These are phyloP conservation scores for Puccinia triticina DNA, from an alignment of 1,284 basidiomycete species.

Conservation along the genomic window DNA sequence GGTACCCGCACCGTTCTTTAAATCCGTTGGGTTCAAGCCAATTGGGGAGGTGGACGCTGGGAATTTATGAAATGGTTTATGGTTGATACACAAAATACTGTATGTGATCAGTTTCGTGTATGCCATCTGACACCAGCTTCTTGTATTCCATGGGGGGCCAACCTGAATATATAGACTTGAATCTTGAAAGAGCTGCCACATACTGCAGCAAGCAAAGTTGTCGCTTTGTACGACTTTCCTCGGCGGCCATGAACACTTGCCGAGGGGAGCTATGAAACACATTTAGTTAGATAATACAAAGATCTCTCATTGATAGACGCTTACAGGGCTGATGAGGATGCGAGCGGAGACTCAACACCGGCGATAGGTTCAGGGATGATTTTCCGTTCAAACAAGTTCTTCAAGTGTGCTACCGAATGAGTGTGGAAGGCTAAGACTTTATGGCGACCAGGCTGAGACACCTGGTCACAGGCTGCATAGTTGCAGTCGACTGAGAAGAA, in stretches of 20 bases:
- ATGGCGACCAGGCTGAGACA: no score
- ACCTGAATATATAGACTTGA: background rate
- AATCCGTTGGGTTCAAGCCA: constrained; percentile 10
- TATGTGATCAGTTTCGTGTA: background rate
- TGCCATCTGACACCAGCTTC: background rate
- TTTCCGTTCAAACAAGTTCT: constrained; percentile 13
- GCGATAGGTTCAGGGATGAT: background rate
- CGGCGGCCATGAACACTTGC: background rate
- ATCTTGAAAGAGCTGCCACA: background rate
- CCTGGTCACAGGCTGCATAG: no score
- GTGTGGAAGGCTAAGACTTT: no score
- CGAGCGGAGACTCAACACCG: background rate
- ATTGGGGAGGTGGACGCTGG: constrained; percentile 13
- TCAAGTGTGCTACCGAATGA: background rate
- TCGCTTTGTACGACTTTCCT: background rate
- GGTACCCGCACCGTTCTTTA: background rate
- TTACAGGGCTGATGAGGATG: background rate
- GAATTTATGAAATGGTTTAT: background rate
- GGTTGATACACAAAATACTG: background rate
- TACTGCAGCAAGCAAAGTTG: background rate
- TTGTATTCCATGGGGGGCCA: background rate
- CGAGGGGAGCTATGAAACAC: background rate
- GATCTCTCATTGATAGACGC: background rate
- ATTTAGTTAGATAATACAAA: background rate
- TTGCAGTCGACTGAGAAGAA: no score